Percentiles rank a stretch among this genome's conserved stretches.
These are phyloP conservation scores for Seiridium cupressi DNA, from an alignment of 2,329 filamentous ascomycete genomes.

Conservation along the genomic window DNA sequence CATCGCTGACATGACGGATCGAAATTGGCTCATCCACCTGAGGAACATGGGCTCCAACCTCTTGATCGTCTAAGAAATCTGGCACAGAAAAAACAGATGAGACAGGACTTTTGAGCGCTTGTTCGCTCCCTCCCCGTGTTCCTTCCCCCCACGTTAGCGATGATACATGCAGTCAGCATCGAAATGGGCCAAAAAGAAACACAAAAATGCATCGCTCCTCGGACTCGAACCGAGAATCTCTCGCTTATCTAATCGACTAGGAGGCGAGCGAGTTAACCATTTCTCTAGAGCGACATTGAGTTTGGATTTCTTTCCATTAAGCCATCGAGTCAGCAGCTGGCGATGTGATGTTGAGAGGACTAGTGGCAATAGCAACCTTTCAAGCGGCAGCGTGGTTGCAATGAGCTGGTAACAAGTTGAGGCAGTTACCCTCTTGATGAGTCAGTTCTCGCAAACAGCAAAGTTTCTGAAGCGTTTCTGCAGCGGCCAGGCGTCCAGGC, in stretches of 20 bases:
- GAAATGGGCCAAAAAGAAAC: not conserved
- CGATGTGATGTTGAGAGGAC: not conserved
- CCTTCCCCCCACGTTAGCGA: too few relatives aligned
- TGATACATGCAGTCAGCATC: too few relatives aligned
- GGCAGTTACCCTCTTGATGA: too few relatives aligned
- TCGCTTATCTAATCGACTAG: not conserved
- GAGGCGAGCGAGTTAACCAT: slow-evolving; percentile 8
- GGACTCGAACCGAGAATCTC: slow-evolving; percentile 8
- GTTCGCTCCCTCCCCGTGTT: too few relatives aligned
- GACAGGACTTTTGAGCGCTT: not conserved
- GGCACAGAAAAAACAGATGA: not conserved
- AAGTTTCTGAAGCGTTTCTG: too few relatives aligned
- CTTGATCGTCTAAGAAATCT: slow-evolving; percentile 38
- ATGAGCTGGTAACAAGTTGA: too few relatives aligned
- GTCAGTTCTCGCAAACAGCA: too few relatives aligned
- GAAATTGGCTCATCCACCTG: slow-evolving; percentile 40
- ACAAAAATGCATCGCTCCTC: not conserved
- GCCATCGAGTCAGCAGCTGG: not conserved
- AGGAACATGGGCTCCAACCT: slow-evolving; percentile 42
- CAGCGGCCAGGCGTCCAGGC: too few relatives aligned
- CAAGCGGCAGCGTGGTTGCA: too few relatives aligned
- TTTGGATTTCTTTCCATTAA: not conserved
- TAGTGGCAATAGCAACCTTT: not conserved
- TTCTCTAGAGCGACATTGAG: slow-evolving; percentile 2
- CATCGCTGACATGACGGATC: not conserved